Evolutionary conservation across 75 land plant species (phyloP), one percentile per base, ranked within the genome.

Genomic region (Cunninghamia lanceolata): DNA sequence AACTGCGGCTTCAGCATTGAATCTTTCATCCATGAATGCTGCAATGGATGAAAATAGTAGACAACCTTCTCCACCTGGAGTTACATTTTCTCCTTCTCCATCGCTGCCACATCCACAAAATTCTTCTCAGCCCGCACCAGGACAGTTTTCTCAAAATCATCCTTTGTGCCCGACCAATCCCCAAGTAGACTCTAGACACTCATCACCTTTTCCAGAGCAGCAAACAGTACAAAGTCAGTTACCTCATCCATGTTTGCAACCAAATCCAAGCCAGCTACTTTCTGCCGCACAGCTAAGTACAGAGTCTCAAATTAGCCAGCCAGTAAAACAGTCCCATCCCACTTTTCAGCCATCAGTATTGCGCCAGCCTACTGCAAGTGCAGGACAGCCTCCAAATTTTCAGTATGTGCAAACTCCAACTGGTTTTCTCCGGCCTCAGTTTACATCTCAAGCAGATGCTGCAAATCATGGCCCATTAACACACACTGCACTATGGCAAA

Each of bases 391-490:
- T 45, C 13, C 30, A 10, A 80, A 45, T 11, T 80, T 32, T 80
- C 14, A 46, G 3, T n/a, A 42, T 80, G 82, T 42, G 32, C 50
- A 42, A n/a, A 47, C 30, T 43, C 32, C 34, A 10, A 14, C 82
- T 43, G 34, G 82, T 80, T 28, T 39, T 80, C 82, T 28, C 82
- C 82, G 50, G 30, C 82, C 82, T 43, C 43, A 39, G 47, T 80
- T 80, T 43, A 42, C 16, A 43, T n/a, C 82, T 80, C 82, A 80
- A 80, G 82, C 47, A 45, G 50, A 80, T 80, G 82, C 82, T 79
- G 47, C 82, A 43, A 50, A 79, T 42, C 47, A 4, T 42, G 46
- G 82, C 82, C 14, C 32, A 28, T 25, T 28, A 25, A 28, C 28
- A 28, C 82, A 28, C 11, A 4, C 46, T 43, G 30, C 45, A 80